phyloP scores from a whole-genome alignment of 164 flowering plant species.

The Annona cherimola region DNA sequence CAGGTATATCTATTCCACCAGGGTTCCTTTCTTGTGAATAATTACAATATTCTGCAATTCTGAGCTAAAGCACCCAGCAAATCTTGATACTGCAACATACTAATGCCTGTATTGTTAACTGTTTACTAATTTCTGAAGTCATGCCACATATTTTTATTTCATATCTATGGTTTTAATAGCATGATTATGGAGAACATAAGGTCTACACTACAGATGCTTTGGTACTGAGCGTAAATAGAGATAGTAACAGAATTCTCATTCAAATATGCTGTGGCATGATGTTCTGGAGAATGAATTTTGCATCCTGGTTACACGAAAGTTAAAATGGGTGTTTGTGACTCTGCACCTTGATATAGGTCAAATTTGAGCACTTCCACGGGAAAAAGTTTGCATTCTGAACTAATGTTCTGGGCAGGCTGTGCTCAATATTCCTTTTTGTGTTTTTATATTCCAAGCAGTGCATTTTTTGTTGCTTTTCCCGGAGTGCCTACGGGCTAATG shows the following conservation, averaged over 20 bases:
- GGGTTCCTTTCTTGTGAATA: background rate
- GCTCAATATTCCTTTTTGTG: background rate
- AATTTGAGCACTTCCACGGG: background rate
- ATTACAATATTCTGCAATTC: background rate
- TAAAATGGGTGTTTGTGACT: too few relatives aligned
- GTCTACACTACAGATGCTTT: too few relatives aligned
- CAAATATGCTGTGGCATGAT: too few relatives aligned
- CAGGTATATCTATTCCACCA: constrained; percentile 36
- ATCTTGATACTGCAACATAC: background rate
- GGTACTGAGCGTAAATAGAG: too few relatives aligned
- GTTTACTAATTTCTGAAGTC: background rate
- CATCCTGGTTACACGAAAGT: too few relatives aligned
- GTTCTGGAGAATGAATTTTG: too few relatives aligned
- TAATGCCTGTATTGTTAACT: background rate
- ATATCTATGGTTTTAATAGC: background rate
- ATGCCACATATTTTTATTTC: background rate
- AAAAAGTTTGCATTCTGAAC: background rate
- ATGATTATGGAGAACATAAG: background rate
- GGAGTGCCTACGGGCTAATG: background rate
- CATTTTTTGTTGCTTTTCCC: background rate
- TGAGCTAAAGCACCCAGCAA: background rate
- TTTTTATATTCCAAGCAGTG: background rate
- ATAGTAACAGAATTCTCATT: too few relatives aligned
- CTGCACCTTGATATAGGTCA: too few relatives aligned
- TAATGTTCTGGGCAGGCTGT: background rate